Base-by-base conservation (phyloP, 345 rosid species). In the Linum tenue region DNA sequence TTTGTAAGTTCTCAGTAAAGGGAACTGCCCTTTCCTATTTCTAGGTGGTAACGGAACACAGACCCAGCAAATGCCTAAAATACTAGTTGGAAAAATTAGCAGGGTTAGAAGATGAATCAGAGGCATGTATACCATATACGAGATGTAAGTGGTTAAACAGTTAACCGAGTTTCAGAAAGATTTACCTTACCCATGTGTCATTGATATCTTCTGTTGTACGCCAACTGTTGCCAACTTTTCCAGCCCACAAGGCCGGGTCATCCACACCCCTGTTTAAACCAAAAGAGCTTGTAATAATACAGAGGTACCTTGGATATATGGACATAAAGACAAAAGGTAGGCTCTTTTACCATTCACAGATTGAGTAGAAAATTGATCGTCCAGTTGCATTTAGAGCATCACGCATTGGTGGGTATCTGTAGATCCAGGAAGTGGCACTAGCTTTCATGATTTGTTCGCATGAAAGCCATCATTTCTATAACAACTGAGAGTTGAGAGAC, bases 141-240 rank as follows among this genome's bases (percentile, higher is more conserved):
- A 12, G 5, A 48, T 17, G 12, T 39, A 68, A 38, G 42, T 17
- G 36, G 40, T 38, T 51, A 44, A 17, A 8, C 51, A 11, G 16
- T 16, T 48, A 7, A 9, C 14, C 53, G 31, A 35, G 37, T 56
- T 67, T 68, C 37, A 73, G 73, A 2, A 70, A 75, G 64, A 73
- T 68, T 61, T 67, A 92, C 98, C 98, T 92, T 73, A 77, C 96
- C 98, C 98, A 92, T 68, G 98, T 68, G 68, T 90, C 98, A 53
- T 85, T 90, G 73, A 92, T 92, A 80, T 92, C 98, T 56, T 80
- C 90, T 5, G 97, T 86, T 15, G 95, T 92, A 56, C 97, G 97
- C 98, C 98, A 92, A 81, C 98, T 92, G 81, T 92, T 92, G 69
- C 97, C 98, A 74, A 90, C 83, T 71, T 79, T 87, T 58, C 83